Evolutionary conservation across 441 rosid genomes (phyloP).

Genomic region (Syzygium syzygioides): DNA sequence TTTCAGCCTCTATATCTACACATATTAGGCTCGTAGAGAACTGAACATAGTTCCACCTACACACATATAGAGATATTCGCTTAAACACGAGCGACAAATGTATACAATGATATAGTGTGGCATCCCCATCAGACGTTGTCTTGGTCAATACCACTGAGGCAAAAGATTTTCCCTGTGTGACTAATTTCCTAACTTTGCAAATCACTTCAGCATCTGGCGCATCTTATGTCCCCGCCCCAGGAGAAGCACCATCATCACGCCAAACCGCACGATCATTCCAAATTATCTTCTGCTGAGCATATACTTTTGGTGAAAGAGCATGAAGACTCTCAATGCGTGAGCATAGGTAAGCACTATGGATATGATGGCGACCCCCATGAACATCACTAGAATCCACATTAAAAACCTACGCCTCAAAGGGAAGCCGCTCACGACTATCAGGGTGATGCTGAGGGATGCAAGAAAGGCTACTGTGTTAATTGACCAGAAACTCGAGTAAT

Average conservation of each 20-base stretch:
- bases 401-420: background rate
- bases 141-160: background rate
- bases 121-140: background rate
- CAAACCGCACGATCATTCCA: background rate
- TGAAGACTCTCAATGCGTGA: background rate
- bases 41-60: too few relatives aligned
- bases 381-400: background rate
- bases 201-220: background rate
- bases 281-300: background rate
- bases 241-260: background rate
- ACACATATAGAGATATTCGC: too few relatives aligned
- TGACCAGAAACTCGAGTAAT: background rate
- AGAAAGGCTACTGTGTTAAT: background rate
- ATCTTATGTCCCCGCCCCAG: background rate
- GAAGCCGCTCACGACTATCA: background rate
- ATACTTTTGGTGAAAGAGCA: background rate
- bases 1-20: too few relatives aligned
- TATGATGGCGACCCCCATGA: constrained; percentile 13
- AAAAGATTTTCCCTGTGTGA: background rate
- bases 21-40: too few relatives aligned
- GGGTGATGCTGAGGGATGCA: background rate
- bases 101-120: background rate
- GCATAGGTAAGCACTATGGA: background rate
- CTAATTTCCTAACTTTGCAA: too few relatives aligned
- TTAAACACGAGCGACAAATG: too few relatives aligned